phyloP scores from a whole-genome alignment of 2,329 filamentous ascomycete genomes.

The Aureobasidium sp. region DNA sequence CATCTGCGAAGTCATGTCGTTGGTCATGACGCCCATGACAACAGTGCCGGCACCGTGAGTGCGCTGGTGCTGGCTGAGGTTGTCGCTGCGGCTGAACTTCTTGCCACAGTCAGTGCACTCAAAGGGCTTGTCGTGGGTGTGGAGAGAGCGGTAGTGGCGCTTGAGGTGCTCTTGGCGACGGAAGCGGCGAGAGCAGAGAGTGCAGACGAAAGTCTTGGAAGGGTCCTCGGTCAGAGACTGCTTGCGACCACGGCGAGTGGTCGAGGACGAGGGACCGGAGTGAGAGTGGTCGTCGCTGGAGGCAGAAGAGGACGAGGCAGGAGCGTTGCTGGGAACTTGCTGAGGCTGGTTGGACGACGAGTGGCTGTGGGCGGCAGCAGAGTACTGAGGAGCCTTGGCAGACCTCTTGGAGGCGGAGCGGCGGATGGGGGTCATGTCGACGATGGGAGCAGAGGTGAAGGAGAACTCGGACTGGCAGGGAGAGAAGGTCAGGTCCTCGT shows the following conservation, averaged over 20 bases:
- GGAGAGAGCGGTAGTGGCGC: conserved; percentile 95
- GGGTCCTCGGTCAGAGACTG: conserved; percentile 96
- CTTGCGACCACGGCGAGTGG: conserved; percentile 92
- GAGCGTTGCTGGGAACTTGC: conserved; percentile 25
- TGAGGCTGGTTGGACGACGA: conserved; percentile 31
- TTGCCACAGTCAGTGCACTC: conserved; percentile 97
- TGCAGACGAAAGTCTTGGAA: conserved; percentile 96
- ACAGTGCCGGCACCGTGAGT: conserved; percentile 88
- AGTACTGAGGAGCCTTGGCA: conserved; percentile 34
- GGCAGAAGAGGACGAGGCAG: conserved; percentile 16
- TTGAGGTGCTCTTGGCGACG: conserved; percentile 97
- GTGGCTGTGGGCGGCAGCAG: conserved; percentile 41
- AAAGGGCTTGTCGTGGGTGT: conserved; percentile 98
- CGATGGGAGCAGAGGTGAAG: conserved; percentile 15
- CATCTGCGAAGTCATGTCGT: conserved; percentile 24
- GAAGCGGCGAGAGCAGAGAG: conserved; percentile 93
- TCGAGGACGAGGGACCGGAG: conserved; percentile 39
- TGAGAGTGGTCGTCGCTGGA: conserved; percentile 24
- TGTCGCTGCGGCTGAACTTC: conserved; percentile 98
- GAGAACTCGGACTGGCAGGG: conserved; percentile 20
- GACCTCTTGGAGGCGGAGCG: conserved; percentile 20
- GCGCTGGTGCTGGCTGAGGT: conserved; percentile 89
- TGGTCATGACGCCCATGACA: conserved; percentile 71
- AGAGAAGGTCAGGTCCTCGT: conserved; percentile 49
- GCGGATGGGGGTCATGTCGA: conserved; percentile 16